Percentiles rank a stretch among this genome's conserved stretches.
phyloP scores from a whole-genome alignment of 768 basidiomycete genomes.

The Collybiopsis confluens region DNA sequence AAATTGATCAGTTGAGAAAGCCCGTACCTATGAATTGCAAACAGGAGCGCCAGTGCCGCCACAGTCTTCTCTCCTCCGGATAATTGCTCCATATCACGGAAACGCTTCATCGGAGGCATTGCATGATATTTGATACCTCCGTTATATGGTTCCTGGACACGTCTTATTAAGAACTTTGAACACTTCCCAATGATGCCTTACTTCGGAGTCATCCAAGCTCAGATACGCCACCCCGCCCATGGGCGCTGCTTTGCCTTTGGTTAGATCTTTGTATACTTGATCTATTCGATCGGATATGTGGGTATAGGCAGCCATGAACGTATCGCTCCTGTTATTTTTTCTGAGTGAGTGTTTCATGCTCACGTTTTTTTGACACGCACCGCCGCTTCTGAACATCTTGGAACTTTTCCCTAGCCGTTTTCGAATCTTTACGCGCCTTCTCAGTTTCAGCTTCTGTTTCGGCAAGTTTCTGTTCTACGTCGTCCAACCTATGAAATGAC shows the following conservation, averaged over 20 bases:
- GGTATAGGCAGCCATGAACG: slow-evolving; percentile 94
- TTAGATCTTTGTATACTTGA: slow-evolving; percentile 94
- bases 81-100: slow-evolving; percentile 98
- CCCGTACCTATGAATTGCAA: slow-evolving; percentile 88
- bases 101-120: slow-evolving; percentile 99
- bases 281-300: slow-evolving; percentile 96
- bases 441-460: slow-evolving; percentile 94
- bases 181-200: slow-evolving; percentile 21
- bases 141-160: slow-evolving; percentile 68
- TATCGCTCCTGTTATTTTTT: slow-evolving; percentile 48
- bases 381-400: slow-evolving; percentile 80
- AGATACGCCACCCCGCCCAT: slow-evolving; percentile 97
- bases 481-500: slow-evolving; percentile 56
- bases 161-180: neutral
- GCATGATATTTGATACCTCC: slow-evolving; percentile 97
- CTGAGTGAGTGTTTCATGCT: neutral
- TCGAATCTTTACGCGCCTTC: slow-evolving; percentile 85
- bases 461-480: slow-evolving; percentile 77
- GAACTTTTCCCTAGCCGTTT: slow-evolving; percentile 86
- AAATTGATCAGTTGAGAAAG: neutral
- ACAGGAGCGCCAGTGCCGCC: slow-evolving; percentile 92
- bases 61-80: slow-evolving; percentile 99
- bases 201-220: slow-evolving; percentile 93
- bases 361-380: slow-evolving; percentile 30
- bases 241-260: slow-evolving; percentile 89